A percentile compares a stretch with the other conserved stretches of the same genome.
Conservation (phyloP, 2,329 filamentous ascomycete genomes). For the Fulvia fulva region DNA sequence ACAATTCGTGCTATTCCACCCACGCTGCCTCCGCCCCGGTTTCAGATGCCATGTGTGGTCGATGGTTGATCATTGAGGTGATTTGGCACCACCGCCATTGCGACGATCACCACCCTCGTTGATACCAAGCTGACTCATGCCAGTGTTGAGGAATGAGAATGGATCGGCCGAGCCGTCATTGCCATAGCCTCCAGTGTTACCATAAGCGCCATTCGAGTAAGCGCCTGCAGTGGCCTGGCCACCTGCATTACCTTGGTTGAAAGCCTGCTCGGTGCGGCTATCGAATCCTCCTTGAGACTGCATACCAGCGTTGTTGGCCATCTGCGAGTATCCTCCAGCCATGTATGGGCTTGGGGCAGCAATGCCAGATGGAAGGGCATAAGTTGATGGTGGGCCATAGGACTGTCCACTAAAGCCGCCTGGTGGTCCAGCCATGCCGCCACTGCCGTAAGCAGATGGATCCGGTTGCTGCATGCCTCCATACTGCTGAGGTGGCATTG, state of each 20-base stretch:
- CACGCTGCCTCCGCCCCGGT: background rate
- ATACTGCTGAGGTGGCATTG: constrained; percentile 28
- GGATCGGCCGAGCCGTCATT: constrained; percentile 64
- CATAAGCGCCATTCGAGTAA: constrained; percentile 60
- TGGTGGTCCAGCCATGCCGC: constrained; percentile 54
- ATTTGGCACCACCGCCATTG: constrained; percentile 36
- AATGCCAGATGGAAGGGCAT: constrained; percentile 80
- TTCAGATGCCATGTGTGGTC: background rate
- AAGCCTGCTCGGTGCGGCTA: constrained; percentile 90
- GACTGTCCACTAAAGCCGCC: constrained; percentile 63
- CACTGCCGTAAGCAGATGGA: constrained; percentile 65
- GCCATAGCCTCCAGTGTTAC: constrained; percentile 38
- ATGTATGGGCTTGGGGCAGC: constrained; percentile 78
- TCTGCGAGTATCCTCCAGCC: constrained; percentile 64
- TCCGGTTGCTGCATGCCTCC: constrained; percentile 52
- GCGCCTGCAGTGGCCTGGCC: constrained; percentile 61
- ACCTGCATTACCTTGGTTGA: constrained; percentile 70
- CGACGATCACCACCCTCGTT: constrained; percentile 50
- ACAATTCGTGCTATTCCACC: constrained; percentile 16
- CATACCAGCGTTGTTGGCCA: constrained; percentile 62
- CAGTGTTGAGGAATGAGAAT: constrained; percentile 73
- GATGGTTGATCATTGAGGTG: constrained; percentile 27
- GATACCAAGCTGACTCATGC: constrained; percentile 69
- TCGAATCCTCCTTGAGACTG: constrained; percentile 75
- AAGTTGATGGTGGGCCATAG: constrained; percentile 84